These are phyloP conservation scores for Pleurotus tuber-regium DNA, from an alignment of 768 basidiomycete species.

Conservation along the genomic window DNA sequence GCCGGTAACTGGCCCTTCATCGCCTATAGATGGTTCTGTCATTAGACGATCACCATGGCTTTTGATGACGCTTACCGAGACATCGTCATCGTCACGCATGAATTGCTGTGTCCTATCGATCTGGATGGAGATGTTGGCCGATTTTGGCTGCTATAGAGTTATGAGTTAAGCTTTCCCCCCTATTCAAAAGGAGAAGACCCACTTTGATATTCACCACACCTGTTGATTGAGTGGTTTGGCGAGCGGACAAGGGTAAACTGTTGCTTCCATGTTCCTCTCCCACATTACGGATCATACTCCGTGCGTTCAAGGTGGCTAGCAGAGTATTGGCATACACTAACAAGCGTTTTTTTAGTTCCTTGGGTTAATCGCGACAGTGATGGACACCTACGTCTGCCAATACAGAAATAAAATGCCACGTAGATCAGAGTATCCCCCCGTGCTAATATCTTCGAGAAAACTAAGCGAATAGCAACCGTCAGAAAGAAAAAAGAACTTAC, in stretches of 20 bases:
- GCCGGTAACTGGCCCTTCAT: neutral
- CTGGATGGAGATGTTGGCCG: slow-evolving; percentile 60
- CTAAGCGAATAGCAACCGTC: too few species aligned
- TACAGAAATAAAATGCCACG: slow-evolving; percentile 57
- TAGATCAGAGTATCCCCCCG: slow-evolving; percentile 52
- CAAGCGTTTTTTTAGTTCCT: neutral
- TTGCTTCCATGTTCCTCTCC: slow-evolving; percentile 44
- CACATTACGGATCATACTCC: slow-evolving; percentile 40
- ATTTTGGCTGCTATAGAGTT: slow-evolving; percentile 20
- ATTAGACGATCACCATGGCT: too few species aligned
- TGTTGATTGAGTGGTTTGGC: slow-evolving; percentile 15
- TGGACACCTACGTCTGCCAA: slow-evolving; percentile 49
- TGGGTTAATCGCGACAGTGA: neutral
- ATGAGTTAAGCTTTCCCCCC: neutral
- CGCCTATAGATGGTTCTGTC: too few species aligned
- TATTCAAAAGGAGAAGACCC: slow-evolving; percentile 10
- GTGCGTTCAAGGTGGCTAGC: slow-evolving; percentile 57
- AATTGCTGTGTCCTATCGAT: slow-evolving; percentile 60
- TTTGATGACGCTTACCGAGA: slow-evolving; percentile 1
- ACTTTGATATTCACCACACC: slow-evolving; percentile 6
- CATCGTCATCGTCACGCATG: slow-evolving; percentile 29
- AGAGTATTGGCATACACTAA: slow-evolving; percentile 60
- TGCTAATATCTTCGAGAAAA: slow-evolving; percentile 37
- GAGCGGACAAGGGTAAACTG: slow-evolving; percentile 38
- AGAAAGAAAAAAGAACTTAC: slow-evolving; percentile 33